Percentiles rank a stretch among this genome's conserved stretches.
These are phyloP conservation scores for Ochetophila trinervis DNA, from an alignment of 306 rosid species.

Conservation along the genomic window DNA sequence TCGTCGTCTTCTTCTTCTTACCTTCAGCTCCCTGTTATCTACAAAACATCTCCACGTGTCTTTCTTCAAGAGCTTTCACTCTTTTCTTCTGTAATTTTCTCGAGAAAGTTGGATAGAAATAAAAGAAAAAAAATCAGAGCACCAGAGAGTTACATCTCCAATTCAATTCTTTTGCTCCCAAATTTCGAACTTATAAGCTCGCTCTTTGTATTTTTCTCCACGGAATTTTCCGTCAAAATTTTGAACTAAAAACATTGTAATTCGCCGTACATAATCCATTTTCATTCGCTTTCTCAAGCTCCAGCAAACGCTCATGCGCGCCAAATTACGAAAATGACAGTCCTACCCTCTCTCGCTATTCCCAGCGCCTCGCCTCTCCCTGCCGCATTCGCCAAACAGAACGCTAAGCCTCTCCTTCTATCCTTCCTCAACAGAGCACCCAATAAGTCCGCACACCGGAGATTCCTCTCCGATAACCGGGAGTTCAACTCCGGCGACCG, in stretches of 20 bases:
- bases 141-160: not conserved
- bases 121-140: not conserved
- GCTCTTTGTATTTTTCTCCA: not conserved
- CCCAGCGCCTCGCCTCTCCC: conserved; percentile 44
- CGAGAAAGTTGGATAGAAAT: conserved; percentile 9
- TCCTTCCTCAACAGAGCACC: conserved; percentile 23
- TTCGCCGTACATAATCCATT: not conserved
- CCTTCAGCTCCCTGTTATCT: conserved; percentile 45
- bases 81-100: conserved; percentile 22
- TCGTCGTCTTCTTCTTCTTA: conserved; percentile 5
- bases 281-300: conserved; percentile 8
- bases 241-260: not conserved
- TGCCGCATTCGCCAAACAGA: conserved; percentile 34
- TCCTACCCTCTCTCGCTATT: conserved; percentile 45
- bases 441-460: not conserved
- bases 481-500: conserved; percentile 23
- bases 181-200: not conserved
- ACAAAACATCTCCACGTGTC: conserved; percentile 59
- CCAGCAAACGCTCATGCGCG: conserved; percentile 29
- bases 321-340: conserved; percentile 44
- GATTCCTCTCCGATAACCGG: conserved; percentile 22
- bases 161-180: not conserved
- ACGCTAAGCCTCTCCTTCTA: conserved; percentile 26
- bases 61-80: conserved; percentile 25
- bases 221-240: not conserved